These are phyloP conservation scores for Brassica nigra DNA, from an alignment of 345 rosid genomes.

Conservation along the genomic window DNA sequence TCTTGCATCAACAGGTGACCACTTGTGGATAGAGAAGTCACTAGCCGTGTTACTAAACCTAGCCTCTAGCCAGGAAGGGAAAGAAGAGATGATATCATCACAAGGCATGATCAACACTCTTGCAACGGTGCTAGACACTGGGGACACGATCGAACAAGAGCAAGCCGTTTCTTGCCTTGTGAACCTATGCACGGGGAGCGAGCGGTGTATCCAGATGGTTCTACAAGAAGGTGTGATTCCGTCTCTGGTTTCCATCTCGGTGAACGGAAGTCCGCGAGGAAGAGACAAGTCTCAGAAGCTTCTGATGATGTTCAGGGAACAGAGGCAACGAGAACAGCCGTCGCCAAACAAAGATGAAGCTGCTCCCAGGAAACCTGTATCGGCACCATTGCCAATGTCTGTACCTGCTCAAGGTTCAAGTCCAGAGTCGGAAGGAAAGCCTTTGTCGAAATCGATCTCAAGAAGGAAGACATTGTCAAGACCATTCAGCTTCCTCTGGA, in stretches of 20 bases:
- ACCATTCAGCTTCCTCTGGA: slow-evolving; percentile 76
- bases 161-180: slow-evolving; percentile 76
- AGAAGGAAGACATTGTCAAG: slow-evolving; percentile 68
- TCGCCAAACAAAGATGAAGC: slow-evolving; percentile 44
- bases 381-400: slow-evolving; percentile 22
- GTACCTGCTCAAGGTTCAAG: slow-evolving; percentile 17
- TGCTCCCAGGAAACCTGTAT: slow-evolving; percentile 38
- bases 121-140: slow-evolving; percentile 64
- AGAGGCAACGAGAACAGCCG: slow-evolving; percentile 79
- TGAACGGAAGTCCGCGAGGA: slow-evolving; percentile 82
- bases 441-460: slow-evolving; percentile 62
- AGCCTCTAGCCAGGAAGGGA: slow-evolving; percentile 60
- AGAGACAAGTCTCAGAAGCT: slow-evolving; percentile 91
- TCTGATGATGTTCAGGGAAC: slow-evolving; percentile 88
- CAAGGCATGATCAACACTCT: slow-evolving; percentile 60
- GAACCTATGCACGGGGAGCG: slow-evolving; percentile 64
- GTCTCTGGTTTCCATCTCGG: slow-evolving; percentile 83
- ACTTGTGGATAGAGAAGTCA: slow-evolving; percentile 71
- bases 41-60: slow-evolving; percentile 74
- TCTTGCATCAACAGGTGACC: slow-evolving; percentile 54
- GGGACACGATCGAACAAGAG: slow-evolving; percentile 68
- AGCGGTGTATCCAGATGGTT: slow-evolving; percentile 76
- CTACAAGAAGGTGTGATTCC: slow-evolving; percentile 99
- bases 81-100: slow-evolving; percentile 60
- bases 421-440: slow-evolving; percentile 38